phyloP scores from a whole-genome alignment of 257 asterid genomes.

The Nicotiana paniculata region DNA sequence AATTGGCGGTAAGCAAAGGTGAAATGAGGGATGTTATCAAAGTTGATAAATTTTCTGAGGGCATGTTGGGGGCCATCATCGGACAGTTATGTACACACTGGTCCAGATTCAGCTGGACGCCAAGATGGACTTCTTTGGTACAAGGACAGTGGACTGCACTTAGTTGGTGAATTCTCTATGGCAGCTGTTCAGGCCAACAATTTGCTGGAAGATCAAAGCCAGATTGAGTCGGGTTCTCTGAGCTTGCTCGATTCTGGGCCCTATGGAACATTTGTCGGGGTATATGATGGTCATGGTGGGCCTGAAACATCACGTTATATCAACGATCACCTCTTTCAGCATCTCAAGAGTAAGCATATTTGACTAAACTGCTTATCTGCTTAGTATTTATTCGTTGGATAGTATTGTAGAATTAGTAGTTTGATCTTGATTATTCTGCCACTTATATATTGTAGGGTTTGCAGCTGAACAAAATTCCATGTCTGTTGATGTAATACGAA shows the following conservation, averaged over 20 bases:
- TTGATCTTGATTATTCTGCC: neutral
- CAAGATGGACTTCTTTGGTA: slow-evolving; percentile 51
- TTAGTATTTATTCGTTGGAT: neutral
- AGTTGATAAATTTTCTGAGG: slow-evolving; percentile 38
- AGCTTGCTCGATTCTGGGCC: slow-evolving; percentile 47
- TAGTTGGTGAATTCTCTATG: slow-evolving; percentile 47
- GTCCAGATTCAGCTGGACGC: slow-evolving; percentile 40
- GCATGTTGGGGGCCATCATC: slow-evolving; percentile 43
- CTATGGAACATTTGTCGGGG: slow-evolving; percentile 44
- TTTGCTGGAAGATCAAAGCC: slow-evolving; percentile 52
- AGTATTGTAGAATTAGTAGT: neutral
- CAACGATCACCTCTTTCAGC: slow-evolving; percentile 36
- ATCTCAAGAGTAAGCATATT: slow-evolving; percentile 32
- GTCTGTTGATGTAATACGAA: slow-evolving; percentile 42
- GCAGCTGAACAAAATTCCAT: slow-evolving; percentile 35
- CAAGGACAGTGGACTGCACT: slow-evolving; percentile 39
- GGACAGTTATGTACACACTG: slow-evolving; percentile 17
- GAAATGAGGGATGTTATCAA: slow-evolving; percentile 64
- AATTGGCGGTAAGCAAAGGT: slow-evolving; percentile 32
- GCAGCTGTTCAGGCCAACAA: slow-evolving; percentile 52
- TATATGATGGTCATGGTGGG: slow-evolving; percentile 55
- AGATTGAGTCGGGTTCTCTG: slow-evolving; percentile 45
- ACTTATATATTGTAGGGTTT: slow-evolving; percentile 23
- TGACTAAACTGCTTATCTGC: neutral
- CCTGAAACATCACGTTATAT: slow-evolving; percentile 46